Percentiles rank a stretch among this genome's conserved stretches.
Conservation (phyloP, 2,329 filamentous ascomycete genomes). For the Thelonectria rubi region DNA sequence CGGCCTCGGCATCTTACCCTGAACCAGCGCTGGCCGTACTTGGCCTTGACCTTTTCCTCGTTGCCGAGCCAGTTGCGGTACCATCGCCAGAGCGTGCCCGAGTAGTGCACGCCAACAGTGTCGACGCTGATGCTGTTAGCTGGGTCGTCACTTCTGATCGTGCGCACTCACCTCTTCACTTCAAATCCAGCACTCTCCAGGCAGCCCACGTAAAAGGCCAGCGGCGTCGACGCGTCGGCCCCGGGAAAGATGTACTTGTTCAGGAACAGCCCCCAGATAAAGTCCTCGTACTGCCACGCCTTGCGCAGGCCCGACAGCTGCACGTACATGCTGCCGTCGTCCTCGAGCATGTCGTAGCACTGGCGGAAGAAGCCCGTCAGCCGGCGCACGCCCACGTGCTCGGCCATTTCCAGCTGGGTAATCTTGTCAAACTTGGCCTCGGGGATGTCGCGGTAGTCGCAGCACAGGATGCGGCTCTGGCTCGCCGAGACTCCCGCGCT, state of each 20-base stretch:
- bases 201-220: slow-evolving; percentile 82
- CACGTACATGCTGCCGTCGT: slow-evolving; percentile 92
- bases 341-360: slow-evolving; percentile 91
- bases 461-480: slow-evolving; percentile 88
- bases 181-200: slow-evolving; percentile 75
- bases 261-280: slow-evolving; percentile 97
- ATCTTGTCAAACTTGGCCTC: slow-evolving; percentile 91
- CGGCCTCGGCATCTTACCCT: slow-evolving; percentile 65
- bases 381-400: slow-evolving; percentile 92
- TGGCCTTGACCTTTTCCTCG: slow-evolving; percentile 86
- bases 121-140: slow-evolving; percentile 63
- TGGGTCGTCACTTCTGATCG: no score
- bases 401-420: slow-evolving; percentile 95
- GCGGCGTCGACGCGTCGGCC: slow-evolving; percentile 89
- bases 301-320: slow-evolving; percentile 92
- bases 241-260: slow-evolving; percentile 98
- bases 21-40: slow-evolving; percentile 93
- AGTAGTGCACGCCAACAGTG: slow-evolving; percentile 93
- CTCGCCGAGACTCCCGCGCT: slow-evolving; percentile 79
- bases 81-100: slow-evolving; percentile 93
- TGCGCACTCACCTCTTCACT: slow-evolving; percentile 73
- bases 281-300: slow-evolving; percentile 94
- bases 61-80: slow-evolving; percentile 97
- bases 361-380: slow-evolving; percentile 81
- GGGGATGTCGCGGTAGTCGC: slow-evolving; percentile 93